Conservation (phyloP, 2,329 filamentous ascomycete genomes). For the Tolypocladium album region DNA sequence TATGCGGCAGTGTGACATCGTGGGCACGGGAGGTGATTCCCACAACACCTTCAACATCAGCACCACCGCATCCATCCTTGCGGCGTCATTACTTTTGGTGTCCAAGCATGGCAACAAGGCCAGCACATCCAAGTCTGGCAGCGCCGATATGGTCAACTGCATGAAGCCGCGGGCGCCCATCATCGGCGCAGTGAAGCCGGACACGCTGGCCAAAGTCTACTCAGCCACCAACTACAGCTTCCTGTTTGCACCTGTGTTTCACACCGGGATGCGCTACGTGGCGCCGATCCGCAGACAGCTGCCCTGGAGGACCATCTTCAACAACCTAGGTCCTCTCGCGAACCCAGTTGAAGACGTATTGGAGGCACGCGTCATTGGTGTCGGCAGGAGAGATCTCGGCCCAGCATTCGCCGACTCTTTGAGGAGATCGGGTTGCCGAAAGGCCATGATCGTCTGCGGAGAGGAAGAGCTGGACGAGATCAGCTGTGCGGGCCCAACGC, state of each 20-base stretch:
- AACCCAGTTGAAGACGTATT: slow-evolving; percentile 79
- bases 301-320: slow-evolving; percentile 95
- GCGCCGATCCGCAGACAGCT: slow-evolving; percentile 78
- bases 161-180: slow-evolving; percentile 63
- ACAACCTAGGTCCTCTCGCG: slow-evolving; percentile 82
- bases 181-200: slow-evolving; percentile 62
- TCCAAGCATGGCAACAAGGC: slow-evolving; percentile 96
- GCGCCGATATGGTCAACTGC: slow-evolving; percentile 77
- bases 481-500: slow-evolving; percentile 77
- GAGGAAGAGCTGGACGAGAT: slow-evolving; percentile 94
- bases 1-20: slow-evolving; percentile 64
- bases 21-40: slow-evolving; percentile 90
- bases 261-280: slow-evolving; percentile 86
- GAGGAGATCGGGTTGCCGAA: slow-evolving; percentile 61
- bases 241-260: slow-evolving; percentile 91
- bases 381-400: slow-evolving; percentile 78
- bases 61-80: slow-evolving; percentile 87
- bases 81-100: slow-evolving; percentile 72
- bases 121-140: slow-evolving; percentile 90
- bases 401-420: slow-evolving; percentile 83
- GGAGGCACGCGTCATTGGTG: slow-evolving; percentile 87
- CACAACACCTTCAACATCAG: slow-evolving; percentile 99
- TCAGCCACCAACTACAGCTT: slow-evolving; percentile 82
- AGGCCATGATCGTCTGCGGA: slow-evolving; percentile 86
- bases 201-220: slow-evolving; percentile 64